Conservation (phyloP, 805 yeast species). For the Zygosaccharomyces bailii region DNA sequence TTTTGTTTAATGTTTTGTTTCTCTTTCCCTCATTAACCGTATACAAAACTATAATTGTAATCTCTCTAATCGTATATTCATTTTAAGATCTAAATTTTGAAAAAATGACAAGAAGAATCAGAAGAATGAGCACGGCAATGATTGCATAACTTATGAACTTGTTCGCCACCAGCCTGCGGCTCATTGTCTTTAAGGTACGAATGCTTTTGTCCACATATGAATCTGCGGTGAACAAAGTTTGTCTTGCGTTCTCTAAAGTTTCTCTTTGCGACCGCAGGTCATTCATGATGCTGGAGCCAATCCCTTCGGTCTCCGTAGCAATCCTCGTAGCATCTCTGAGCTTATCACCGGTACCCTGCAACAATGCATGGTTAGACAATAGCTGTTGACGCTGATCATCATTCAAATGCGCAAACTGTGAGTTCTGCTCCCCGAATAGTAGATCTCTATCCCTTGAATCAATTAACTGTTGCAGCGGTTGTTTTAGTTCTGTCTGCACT, state of each 20-base stretch:
- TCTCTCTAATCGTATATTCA: neutral
- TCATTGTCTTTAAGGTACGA: constrained; percentile 84
- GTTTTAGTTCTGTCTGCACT: constrained; percentile 58
- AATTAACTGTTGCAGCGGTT: constrained; percentile 49
- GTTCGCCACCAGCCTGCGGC: constrained; percentile 88
- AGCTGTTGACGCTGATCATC: constrained; percentile 78
- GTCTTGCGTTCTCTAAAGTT: constrained; percentile 81
- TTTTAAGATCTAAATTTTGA: constrained; percentile 60
- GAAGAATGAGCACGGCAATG: constrained; percentile 76
- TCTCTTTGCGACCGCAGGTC: constrained; percentile 92
- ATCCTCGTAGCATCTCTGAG: constrained; percentile 82
- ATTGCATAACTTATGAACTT: constrained; percentile 87
- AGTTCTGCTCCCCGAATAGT: constrained; percentile 56
- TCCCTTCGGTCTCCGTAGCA: constrained; percentile 86
- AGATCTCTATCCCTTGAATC: constrained; percentile 72
- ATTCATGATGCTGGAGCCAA: constrained; percentile 86
- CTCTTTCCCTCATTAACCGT: neutral
- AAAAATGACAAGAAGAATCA: constrained; percentile 78
- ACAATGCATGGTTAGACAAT: constrained; percentile 68
- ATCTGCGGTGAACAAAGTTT: constrained; percentile 85
- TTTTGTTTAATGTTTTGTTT: neutral
- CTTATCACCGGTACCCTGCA: constrained; percentile 80
- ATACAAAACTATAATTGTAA: neutral
- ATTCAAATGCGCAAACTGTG: constrained; percentile 36
- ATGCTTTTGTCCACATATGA: constrained; percentile 87